A percentile compares a stretch with the other conserved stretches of the same genome.
These are phyloP conservation scores for Solanum acaule DNA, from an alignment of 257 asterid genomes.

Conservation along the genomic window DNA sequence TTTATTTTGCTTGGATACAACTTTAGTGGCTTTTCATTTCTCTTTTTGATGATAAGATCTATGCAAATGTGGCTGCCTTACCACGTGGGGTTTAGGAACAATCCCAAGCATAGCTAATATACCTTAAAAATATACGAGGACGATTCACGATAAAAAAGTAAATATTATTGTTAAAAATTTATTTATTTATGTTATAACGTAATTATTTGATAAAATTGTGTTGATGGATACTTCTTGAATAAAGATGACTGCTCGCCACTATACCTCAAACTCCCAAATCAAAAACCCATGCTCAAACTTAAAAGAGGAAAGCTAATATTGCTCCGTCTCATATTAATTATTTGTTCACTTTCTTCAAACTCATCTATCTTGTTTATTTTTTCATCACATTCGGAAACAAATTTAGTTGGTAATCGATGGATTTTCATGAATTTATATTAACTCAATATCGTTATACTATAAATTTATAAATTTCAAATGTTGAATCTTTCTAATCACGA, in stretches of 20 bases:
- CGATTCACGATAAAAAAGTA: background rate
- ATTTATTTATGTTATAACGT: background rate
- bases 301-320: too few species aligned
- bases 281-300: too few species aligned
- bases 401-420: background rate
- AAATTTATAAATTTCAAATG: background rate
- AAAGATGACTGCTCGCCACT: too few species aligned
- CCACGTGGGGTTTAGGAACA: slow-evolving; percentile 24
- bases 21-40: slow-evolving; percentile 23
- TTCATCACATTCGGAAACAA: background rate
- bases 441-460: background rate
- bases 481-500: background rate
- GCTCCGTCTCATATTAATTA: too few species aligned
- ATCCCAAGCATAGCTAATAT: background rate
- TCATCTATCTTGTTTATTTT: background rate
- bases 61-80: slow-evolving; percentile 10
- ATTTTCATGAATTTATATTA: fast-evolving
- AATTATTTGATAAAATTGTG: background rate
- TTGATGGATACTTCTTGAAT: too few species aligned
- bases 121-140: background rate
- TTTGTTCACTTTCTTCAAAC: background rate
- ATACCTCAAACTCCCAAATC: too few species aligned
- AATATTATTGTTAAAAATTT: background rate
- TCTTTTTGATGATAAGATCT: background rate
- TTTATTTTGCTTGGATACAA: slow-evolving; percentile 25